Evolutionary conservation across 331 rosid genomes (phyloP).

Genomic region (Phaseolus coccineus): DNA sequence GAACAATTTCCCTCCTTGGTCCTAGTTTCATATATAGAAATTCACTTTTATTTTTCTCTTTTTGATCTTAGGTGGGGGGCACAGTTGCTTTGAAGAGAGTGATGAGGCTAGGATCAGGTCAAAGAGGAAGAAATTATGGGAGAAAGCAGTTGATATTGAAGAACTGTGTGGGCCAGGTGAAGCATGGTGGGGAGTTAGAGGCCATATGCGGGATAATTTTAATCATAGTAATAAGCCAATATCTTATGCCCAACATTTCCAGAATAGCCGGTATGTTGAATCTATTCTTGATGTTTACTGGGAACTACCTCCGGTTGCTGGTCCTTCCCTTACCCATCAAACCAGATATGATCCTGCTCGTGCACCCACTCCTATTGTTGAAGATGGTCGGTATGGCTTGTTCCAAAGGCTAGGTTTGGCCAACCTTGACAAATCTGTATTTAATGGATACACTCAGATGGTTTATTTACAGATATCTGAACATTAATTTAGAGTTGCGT

Average conservation of each 20-base stretch:
- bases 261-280: slow-evolving; percentile 84
- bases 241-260: slow-evolving; percentile 74
- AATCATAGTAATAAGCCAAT: slow-evolving; percentile 81
- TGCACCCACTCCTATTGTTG: slow-evolving; percentile 74
- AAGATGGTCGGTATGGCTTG: slow-evolving; percentile 91
- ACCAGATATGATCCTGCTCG: slow-evolving; percentile 98
- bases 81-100: slow-evolving; percentile 93
- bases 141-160: slow-evolving; percentile 79
- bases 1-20: no score
- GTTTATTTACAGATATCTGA: slow-evolving; percentile 90
- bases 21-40: background rate
- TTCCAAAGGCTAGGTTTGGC: slow-evolving; percentile 83
- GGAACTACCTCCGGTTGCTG: slow-evolving; percentile 99
- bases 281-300: slow-evolving; percentile 95
- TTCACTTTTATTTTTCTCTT: slow-evolving; percentile 38
- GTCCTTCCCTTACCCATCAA: slow-evolving; percentile 98
- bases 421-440: slow-evolving; percentile 76
- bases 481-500: slow-evolving; percentile 59
- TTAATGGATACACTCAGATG: slow-evolving; percentile 98
- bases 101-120: slow-evolving; percentile 94
- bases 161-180: slow-evolving; percentile 93
- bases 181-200: slow-evolving; percentile 99
- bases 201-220: slow-evolving; percentile 87
- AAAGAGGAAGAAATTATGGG: slow-evolving; percentile 88
- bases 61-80: slow-evolving; percentile 88